phyloP scores from a whole-genome alignment of 495 filamentous ascomycete species.

The Neurospora sp. region DNA sequence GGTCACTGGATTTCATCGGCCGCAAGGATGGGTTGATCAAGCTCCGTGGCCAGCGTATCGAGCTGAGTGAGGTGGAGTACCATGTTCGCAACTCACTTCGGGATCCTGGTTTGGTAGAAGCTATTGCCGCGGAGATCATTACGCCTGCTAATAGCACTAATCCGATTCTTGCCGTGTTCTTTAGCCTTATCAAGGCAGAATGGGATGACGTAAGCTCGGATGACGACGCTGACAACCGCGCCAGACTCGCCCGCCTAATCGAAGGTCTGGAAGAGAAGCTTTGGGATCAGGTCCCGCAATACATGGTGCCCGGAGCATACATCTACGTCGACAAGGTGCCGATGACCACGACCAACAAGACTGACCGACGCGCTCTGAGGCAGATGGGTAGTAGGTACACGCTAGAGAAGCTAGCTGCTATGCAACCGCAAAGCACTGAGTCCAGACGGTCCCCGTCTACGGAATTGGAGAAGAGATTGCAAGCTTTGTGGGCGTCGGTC shows the following conservation, averaged over 20 bases:
- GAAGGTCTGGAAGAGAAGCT: neutral
- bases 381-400: neutral
- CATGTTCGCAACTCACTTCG: slow-evolving; percentile 19
- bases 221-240: neutral
- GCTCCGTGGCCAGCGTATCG: slow-evolving; percentile 30
- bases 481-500: slow-evolving; percentile 20
- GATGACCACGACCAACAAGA: slow-evolving; percentile 41
- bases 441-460: slow-evolving; percentile 3
- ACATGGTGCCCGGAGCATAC: slow-evolving; percentile 49
- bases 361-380: slow-evolving; percentile 25
- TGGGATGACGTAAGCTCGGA: neutral
- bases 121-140: neutral
- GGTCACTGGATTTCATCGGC: slow-evolving; percentile 40
- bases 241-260: neutral
- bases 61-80: slow-evolving; percentile 46
- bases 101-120: neutral
- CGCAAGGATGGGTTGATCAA: slow-evolving; percentile 29
- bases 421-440: neutral
- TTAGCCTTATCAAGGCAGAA: neutral
- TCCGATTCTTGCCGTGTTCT: slow-evolving; percentile 5
- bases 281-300: slow-evolving; percentile 9
- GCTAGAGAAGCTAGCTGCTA: neutral
- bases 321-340: slow-evolving; percentile 42
- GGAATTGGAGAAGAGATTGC: slow-evolving; percentile 17
- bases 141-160: neutral